These are phyloP conservation scores for Teunomyces funiuensis DNA, from an alignment of 805 yeast genomes.

Conservation along the genomic window DNA sequence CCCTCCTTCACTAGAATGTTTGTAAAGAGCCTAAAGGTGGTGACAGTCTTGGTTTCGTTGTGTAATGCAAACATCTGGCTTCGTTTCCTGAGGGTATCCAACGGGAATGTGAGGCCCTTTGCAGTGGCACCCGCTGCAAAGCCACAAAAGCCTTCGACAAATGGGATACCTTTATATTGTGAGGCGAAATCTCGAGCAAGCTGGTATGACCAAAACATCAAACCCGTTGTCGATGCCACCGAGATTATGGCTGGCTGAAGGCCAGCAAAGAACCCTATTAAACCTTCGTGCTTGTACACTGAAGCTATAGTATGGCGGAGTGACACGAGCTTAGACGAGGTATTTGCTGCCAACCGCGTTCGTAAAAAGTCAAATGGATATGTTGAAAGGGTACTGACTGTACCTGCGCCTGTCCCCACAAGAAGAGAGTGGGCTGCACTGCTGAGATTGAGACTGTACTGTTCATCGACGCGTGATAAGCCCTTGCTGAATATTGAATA, in stretches of 20 bases:
- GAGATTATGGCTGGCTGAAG: conserved; percentile 54
- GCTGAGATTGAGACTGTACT: conserved; percentile 22
- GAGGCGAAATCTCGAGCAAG: conserved; percentile 38
- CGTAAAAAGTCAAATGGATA: conserved; percentile 91
- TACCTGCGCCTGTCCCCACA: conserved; percentile 79
- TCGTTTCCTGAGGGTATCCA: conserved; percentile 80
- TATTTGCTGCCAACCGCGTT: conserved; percentile 78
- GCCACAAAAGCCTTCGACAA: conserved; percentile 61
- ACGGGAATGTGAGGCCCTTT: conserved; percentile 76
- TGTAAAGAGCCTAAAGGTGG: conserved; percentile 24
- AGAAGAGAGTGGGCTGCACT: conserved; percentile 46
- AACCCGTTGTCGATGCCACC: conserved; percentile 68
- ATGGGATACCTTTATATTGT: conserved; percentile 30
- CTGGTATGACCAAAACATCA: conserved; percentile 73
- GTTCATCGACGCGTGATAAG: conserved; percentile 31
- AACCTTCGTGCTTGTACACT: conserved; percentile 36
- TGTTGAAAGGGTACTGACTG: conserved; percentile 66
- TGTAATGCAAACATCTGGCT: conserved; percentile 54
- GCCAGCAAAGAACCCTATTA: conserved; percentile 51
- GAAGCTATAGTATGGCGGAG: conserved; percentile 24
- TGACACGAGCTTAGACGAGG: conserved; percentile 35
- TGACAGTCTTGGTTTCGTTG: neutral
- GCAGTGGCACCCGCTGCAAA: conserved; percentile 73
- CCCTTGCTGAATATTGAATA: conserved; percentile 55
- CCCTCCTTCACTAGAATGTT: conserved; percentile 60